phyloP scores from a whole-genome alignment of 768 basidiomycete genomes.

The Russula foetens region DNA sequence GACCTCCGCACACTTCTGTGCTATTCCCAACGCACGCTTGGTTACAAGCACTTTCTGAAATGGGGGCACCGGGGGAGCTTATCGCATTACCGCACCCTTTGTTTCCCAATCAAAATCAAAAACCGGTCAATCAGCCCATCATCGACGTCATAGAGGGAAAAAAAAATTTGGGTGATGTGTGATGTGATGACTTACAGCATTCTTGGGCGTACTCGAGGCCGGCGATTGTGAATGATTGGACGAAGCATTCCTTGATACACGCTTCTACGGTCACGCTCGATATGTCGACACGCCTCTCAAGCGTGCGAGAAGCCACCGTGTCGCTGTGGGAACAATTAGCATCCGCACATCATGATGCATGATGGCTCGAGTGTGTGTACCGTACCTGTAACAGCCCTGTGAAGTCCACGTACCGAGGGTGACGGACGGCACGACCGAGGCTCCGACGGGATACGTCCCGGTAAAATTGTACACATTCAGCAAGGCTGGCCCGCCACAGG shows the following conservation, averaged over 20 bases:
- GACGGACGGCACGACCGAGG: neutral
- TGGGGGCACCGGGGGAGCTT: neutral
- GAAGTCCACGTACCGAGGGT: neutral
- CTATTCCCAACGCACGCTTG: neutral
- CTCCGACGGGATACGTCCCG: neutral
- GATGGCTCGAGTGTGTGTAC: neutral
- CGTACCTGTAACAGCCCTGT: neutral
- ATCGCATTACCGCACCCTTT: constrained; percentile 1
- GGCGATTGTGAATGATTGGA: neutral
- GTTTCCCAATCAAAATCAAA: no score
- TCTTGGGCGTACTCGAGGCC: neutral
- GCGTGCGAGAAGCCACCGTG: neutral
- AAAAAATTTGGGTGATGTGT: no score
- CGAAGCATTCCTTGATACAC: neutral
- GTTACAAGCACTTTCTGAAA: constrained; percentile 1
- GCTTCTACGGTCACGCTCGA: constrained; percentile 1
- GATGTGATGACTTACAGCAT: no score
- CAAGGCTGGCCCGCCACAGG: neutral
- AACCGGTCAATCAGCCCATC: no score
- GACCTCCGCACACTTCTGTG: no score
- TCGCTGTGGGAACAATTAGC: neutral
- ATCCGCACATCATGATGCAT: no score
- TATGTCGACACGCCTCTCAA: neutral
- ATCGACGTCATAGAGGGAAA: no score
- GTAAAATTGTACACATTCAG: constrained; percentile 1